A percentile compares a stretch with the other conserved stretches of the same genome.
These are phyloP conservation scores for Clavispora vitiphila DNA, from an alignment of 805 yeast genomes.

Conservation along the genomic window DNA sequence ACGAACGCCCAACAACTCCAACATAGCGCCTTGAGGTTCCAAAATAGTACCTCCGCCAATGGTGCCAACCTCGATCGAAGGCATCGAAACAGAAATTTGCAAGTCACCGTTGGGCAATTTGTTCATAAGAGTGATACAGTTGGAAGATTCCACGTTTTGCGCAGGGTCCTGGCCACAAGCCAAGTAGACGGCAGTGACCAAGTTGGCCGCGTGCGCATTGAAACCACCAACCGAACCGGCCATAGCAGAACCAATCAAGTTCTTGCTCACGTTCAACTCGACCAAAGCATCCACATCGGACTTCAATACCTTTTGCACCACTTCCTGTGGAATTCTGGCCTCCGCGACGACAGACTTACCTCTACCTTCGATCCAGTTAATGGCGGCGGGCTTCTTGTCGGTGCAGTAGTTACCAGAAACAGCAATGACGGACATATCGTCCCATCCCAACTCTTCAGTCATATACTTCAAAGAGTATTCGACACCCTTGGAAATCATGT, in stretches of 20 bases:
- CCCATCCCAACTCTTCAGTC: conserved; percentile 86
- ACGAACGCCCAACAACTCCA: conserved; percentile 87
- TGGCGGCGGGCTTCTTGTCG: conserved; percentile 96
- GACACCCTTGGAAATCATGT: conserved; percentile 98
- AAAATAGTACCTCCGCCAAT: conserved; percentile 98
- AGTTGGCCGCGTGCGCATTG: conserved; percentile 96
- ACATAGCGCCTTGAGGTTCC: conserved; percentile 95
- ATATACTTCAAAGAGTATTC: conserved; percentile 79
- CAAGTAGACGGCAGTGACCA: conserved; percentile 88
- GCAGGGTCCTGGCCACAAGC: conserved; percentile 99
- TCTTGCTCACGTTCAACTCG: conserved; percentile 82
- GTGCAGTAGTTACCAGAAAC: conserved; percentile 97
- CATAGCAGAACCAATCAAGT: conserved; percentile 94
- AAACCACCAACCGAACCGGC: conserved; percentile 98
- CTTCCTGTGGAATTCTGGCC: conserved; percentile 79
- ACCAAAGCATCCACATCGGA: conserved; percentile 91
- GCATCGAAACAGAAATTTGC: conserved; percentile 96
- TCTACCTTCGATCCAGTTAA: conserved; percentile 99
- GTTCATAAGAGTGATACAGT: conserved; percentile 94
- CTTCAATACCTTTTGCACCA: conserved; percentile 78
- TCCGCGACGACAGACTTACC: conserved; percentile 98
- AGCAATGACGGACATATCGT: conserved; percentile 88
- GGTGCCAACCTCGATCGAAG: conserved; percentile 97
- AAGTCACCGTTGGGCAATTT: conserved; percentile 62
- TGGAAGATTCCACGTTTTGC: conserved; percentile 95